These are phyloP conservation scores for Aschersonia sp. DNA, from an alignment of 2,329 filamentous ascomycete genomes.

Conservation along the genomic window DNA sequence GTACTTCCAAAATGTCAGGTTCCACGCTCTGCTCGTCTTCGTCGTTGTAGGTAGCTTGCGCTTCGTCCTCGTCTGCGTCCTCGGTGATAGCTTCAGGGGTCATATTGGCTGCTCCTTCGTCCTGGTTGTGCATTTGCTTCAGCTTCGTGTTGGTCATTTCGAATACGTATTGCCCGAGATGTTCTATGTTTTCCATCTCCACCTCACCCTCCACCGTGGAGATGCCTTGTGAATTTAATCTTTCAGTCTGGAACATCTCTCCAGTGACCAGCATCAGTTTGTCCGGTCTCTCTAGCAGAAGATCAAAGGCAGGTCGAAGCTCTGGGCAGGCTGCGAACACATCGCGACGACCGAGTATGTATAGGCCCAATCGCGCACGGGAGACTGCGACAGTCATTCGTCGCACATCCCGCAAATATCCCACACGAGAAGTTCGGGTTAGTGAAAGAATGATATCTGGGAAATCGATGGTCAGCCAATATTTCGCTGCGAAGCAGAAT, in stretches of 20 bases:
- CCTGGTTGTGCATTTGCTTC: slow-evolving; percentile 30
- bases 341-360: slow-evolving; percentile 75
- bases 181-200: slow-evolving; percentile 81
- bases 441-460: slow-evolving; percentile 85
- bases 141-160: slow-evolving; percentile 70
- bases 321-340: slow-evolving; percentile 86
- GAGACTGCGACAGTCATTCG: slow-evolving; percentile 90
- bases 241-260: slow-evolving; percentile 66
- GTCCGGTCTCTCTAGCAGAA: slow-evolving; percentile 62
- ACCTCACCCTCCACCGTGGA: slow-evolving; percentile 38
- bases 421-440: slow-evolving; percentile 74
- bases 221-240: slow-evolving; percentile 29
- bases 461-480: neutral
- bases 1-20: slow-evolving; percentile 20
- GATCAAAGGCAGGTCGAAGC: slow-evolving; percentile 70
- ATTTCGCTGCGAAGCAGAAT: too few relatives aligned
- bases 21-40: slow-evolving; percentile 16
- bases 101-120: slow-evolving; percentile 8
- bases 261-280: slow-evolving; percentile 70
- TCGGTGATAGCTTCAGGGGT: slow-evolving; percentile 11
- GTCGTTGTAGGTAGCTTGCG: slow-evolving; percentile 15
- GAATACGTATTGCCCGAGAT: slow-evolving; percentile 88
- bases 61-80: slow-evolving; percentile 15
- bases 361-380: slow-evolving; percentile 78
- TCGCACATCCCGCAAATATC: slow-evolving; percentile 85